Base-by-base conservation (phyloP, 2,329 filamentous ascomycete genomes). In the Allantophomopsis lycopodina region DNA sequence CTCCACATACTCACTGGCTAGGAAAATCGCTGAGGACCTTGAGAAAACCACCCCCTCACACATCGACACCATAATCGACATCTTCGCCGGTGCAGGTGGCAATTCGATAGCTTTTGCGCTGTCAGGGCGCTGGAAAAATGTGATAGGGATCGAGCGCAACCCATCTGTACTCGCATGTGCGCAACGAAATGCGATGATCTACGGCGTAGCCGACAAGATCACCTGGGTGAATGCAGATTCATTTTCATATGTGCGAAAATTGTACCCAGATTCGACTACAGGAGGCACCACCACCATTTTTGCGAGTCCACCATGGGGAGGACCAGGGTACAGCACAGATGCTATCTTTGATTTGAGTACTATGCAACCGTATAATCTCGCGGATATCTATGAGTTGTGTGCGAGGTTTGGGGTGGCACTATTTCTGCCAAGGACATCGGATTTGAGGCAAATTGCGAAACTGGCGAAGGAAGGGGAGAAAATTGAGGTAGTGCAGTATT, bases 101-200 rank as follows among this genome's bases (percentile, higher is more conserved):
- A 98, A 98, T 57, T 76, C 82, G 17, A 96, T 98, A 50, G 86
- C 88, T n/a, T 93, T 98, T 50, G 89, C 91, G 14, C 71, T 79
- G 8, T 84, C 80, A 1, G 76, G 71, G 15, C 75, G 78, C 46
- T 98, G 86, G 83, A 73, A 78, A 38, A 79, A 76, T 46, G 75
- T 98, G 46, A 86, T 96, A 55, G 86, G 83, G 33, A 81, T 98
- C 49, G 91, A 98, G 61, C 83, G 80, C 50, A 79, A 96, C 52
- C 66, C 78, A 3, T 72, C 77, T 8, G 85, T 83, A 1, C 70
- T 98, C 6, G 79, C 80, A 35, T 98, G 93, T 60, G 91, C 87
- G 18, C 88, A 94, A 62, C 79, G 93, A 57, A 98, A 98, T 56
- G 87, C 91, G 7, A 68, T 76, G 40, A 65, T 96, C 35, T 94